Conservation (phyloP, 2,329 filamentous ascomycete genomes). For the Torrubiella hemipterigena region DNA sequence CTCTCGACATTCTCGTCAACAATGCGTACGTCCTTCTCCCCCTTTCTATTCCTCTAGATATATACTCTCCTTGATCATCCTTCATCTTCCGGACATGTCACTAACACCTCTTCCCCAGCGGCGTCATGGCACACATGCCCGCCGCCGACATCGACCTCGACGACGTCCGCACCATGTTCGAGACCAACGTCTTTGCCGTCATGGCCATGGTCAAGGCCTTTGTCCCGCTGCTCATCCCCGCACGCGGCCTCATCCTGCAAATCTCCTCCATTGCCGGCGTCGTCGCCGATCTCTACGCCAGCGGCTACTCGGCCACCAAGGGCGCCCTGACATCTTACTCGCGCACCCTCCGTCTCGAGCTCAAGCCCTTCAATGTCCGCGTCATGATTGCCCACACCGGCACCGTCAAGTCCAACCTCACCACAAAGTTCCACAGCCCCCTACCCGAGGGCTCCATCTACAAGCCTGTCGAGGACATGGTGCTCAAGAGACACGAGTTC, state of each 20-base stretch:
- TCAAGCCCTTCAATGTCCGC: conserved; percentile 40
- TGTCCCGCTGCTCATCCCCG: conserved; percentile 32
- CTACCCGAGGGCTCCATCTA: conserved; percentile 37
- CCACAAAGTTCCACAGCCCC: conserved; percentile 23
- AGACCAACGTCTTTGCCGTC: conserved; percentile 45
- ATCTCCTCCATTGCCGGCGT: conserved; percentile 39
- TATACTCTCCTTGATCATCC: too few species aligned
- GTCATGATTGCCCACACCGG: conserved; percentile 46
- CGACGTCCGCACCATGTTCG: conserved; percentile 40
- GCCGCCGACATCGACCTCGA: conserved; percentile 38
- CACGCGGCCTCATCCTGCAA: conserved; percentile 41
- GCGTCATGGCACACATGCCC: conserved; percentile 37
- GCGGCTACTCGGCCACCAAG: conserved; percentile 44
- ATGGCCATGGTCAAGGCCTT: conserved; percentile 44
- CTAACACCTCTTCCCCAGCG: conserved; percentile 19
- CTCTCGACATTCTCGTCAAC: conserved; percentile 46
- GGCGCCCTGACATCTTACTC: conserved; percentile 41
- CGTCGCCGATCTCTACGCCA: conserved; percentile 39
- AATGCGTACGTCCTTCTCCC: conserved; percentile 36
- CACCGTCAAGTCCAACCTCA: conserved; percentile 39
- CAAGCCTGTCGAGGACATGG: conserved; percentile 29
- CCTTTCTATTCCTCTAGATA: neutral
- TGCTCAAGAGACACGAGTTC: conserved; percentile 31
- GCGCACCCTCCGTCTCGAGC: conserved; percentile 39
- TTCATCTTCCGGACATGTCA: neutral